Evolutionary conservation across 441 rosid species (phyloP).

Genomic region (Isatis lusitanica): DNA sequence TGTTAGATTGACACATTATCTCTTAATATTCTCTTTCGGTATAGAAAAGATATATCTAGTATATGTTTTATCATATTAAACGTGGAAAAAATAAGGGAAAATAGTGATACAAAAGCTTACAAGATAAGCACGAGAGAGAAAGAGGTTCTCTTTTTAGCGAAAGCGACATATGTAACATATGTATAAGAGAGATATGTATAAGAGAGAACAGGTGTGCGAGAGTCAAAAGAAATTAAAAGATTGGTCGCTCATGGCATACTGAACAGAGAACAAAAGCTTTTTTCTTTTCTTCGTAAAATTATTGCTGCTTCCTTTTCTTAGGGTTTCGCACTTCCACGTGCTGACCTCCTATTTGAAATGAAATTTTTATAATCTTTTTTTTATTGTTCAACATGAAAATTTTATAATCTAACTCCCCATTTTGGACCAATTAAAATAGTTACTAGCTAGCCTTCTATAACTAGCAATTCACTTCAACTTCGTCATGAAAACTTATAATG

Average conservation of each 20-base stretch:
- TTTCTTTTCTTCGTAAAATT: slow-evolving; percentile 11
- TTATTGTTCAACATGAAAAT: no score
- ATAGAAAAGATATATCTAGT: neutral
- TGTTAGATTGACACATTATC: neutral
- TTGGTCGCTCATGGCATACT: slow-evolving; percentile 28
- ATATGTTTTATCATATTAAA: neutral
- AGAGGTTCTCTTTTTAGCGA: slow-evolving; percentile 52
- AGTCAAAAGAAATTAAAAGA: slow-evolving; percentile 29
- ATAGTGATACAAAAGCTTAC: slow-evolving; percentile 31
- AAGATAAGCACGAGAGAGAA: slow-evolving; percentile 62
- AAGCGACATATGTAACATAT: slow-evolving; percentile 49
- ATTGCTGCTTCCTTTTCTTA: slow-evolving; percentile 28
- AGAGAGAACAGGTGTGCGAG: neutral
- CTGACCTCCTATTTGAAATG: neutral
- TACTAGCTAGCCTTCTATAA: neutral
- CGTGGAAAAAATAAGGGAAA: neutral
- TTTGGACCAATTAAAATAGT: neutral
- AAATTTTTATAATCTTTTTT: no score
- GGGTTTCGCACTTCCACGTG: slow-evolving; percentile 34
- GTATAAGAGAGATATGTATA: slow-evolving; percentile 7
- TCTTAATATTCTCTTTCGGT: neutral
- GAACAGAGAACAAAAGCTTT: slow-evolving; percentile 17
- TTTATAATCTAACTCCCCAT: neutral
- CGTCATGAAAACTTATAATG: neutral
- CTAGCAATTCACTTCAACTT: neutral